phyloP scores from a whole-genome alignment of 768 basidiomycete species.

The Rhodotorula graminis region DNA sequence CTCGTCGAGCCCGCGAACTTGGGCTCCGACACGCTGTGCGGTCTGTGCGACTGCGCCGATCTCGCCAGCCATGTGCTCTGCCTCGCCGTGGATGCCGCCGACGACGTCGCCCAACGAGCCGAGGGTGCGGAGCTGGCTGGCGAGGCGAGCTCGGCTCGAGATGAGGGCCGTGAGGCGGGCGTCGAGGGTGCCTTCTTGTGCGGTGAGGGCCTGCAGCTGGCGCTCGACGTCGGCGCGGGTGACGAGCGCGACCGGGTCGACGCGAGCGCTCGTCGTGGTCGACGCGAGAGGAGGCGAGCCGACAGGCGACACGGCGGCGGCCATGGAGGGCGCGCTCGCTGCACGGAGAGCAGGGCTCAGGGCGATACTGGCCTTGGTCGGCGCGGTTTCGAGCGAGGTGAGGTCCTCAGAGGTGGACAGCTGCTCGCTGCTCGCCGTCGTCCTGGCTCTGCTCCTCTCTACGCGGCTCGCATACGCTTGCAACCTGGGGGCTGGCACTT shows the following conservation, averaged over 20 bases:
- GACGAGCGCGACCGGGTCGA: slow-evolving; percentile 16
- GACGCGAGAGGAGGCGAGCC: not conserved
- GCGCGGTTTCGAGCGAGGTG: too few species aligned
- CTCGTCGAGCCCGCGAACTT: slow-evolving; percentile 80
- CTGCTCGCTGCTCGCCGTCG: too few species aligned
- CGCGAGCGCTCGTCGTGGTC: not conserved
- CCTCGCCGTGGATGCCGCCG: slow-evolving; percentile 23
- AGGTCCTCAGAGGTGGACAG: too few species aligned
- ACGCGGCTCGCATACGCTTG: too few species aligned
- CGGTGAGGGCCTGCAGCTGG: slow-evolving; percentile 4
- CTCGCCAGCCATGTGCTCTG: slow-evolving; percentile 16
- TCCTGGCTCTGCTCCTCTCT: too few species aligned
- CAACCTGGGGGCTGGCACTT: too few species aligned
- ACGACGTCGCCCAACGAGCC: slow-evolving; percentile 17
- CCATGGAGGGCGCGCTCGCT: not conserved
- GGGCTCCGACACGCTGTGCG: slow-evolving; percentile 83
- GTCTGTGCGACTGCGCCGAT: slow-evolving; percentile 48
- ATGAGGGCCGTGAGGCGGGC: slow-evolving; percentile 18
- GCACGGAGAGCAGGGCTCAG: too few species aligned
- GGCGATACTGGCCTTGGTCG: too few species aligned
- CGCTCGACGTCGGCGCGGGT: slow-evolving; percentile 23
- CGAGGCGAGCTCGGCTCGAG: slow-evolving; percentile 9
- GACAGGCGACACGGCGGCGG: not conserved
- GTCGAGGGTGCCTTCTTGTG: slow-evolving; percentile 29
- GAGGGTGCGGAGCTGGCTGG: slow-evolving; percentile 19